Conservation (phyloP, 345 rosid genomes). For the Ceriops tagal region DNA sequence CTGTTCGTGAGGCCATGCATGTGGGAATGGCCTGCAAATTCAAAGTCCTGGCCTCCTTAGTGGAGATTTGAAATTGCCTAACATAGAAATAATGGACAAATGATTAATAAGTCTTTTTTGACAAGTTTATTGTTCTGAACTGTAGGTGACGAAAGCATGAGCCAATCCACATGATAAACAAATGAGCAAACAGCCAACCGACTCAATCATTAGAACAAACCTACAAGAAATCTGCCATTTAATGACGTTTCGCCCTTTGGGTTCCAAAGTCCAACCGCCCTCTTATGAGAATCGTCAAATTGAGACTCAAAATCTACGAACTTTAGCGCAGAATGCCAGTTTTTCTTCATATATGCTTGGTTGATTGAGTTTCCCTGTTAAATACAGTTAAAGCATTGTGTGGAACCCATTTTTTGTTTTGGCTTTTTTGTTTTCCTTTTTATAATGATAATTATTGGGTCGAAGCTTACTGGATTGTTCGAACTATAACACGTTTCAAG, state of each 20-base stretch:
- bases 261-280: conserved; percentile 5
- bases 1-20: not conserved
- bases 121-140: not conserved
- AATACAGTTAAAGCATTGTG: too few relatives aligned
- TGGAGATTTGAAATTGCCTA: not conserved
- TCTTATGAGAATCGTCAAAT: not conserved
- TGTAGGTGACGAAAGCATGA: not conserved
- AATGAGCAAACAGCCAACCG: too few relatives aligned
- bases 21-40: conserved; percentile 5
- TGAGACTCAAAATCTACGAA: not conserved
- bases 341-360: too few relatives aligned
- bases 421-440: too few relatives aligned
- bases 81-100: not conserved
- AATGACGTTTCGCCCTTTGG: not conserved
- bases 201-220: too few relatives aligned
- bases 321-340: not conserved
- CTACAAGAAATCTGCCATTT: too few relatives aligned
- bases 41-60: not conserved
- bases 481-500: too few relatives aligned
- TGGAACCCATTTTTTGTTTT: too few relatives aligned
- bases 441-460: too few relatives aligned
- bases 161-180: not conserved
- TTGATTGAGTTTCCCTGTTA: not conserved
- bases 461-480: too few relatives aligned
- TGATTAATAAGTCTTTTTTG: not conserved